phyloP scores from a whole-genome alignment of 257 asterid genomes.

The Capsicum baccatum region DNA sequence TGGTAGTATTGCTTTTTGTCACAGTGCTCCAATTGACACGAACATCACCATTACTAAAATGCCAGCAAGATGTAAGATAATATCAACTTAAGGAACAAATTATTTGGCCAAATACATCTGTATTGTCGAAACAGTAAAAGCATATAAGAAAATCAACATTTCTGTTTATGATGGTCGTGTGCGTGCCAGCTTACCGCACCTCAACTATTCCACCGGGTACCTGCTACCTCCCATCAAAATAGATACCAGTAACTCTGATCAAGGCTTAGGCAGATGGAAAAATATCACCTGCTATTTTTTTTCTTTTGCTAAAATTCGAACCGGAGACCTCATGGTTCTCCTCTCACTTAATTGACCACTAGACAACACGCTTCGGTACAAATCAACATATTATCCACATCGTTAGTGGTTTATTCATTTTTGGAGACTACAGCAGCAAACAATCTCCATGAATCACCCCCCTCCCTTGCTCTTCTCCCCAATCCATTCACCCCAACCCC shows the following conservation, averaged over 20 bases:
- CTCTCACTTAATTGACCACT: not conserved
- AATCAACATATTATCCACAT: conserved; percentile 14
- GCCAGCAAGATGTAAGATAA: not conserved
- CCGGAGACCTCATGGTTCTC: not conserved
- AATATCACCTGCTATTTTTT: not conserved
- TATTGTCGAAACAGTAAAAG: not conserved
- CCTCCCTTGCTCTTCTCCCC: conserved; percentile 1
- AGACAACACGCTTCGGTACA: not conserved
- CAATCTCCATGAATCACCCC: not conserved
- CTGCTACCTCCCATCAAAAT: not conserved
- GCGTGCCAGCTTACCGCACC: not conserved
- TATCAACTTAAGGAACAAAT: not conserved
- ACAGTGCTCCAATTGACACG: conserved; percentile 84
- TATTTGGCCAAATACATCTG: not conserved
- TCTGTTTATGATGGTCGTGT: not conserved
- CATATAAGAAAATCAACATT: not conserved
- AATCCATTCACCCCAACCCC: not conserved
- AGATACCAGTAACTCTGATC: not conserved
- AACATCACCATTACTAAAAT: conserved; percentile 80
- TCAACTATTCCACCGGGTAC: not conserved
- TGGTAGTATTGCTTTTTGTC: conserved; percentile 65
- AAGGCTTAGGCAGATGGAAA: not conserved
- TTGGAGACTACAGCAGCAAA: not conserved
- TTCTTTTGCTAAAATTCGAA: not conserved
- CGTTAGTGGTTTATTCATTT: not conserved